Percentiles rank a stretch among this genome's conserved stretches.
These are phyloP conservation scores for Daldinia grandis DNA, from an alignment of 495 filamentous ascomycete species.

Conservation along the genomic window DNA sequence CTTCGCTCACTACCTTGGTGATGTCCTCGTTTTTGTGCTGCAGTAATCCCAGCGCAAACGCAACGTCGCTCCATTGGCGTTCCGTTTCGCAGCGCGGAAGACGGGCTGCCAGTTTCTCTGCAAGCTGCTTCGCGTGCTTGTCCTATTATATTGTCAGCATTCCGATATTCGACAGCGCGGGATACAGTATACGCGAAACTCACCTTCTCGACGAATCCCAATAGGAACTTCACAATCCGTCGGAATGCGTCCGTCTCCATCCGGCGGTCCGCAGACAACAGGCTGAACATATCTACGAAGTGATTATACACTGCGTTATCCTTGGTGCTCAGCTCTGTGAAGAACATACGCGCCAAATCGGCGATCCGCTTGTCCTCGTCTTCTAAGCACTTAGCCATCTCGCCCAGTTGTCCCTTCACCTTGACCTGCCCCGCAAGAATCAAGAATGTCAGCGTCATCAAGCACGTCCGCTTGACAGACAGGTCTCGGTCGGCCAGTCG, in stretches of 20 bases:
- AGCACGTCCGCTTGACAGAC: conserved; percentile 94
- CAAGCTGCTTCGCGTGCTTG: conserved; percentile 96
- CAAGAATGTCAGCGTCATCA: conserved; percentile 98
- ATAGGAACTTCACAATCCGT: conserved; percentile 88
- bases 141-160: conserved; percentile 65
- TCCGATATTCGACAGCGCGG: neutral
- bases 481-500: conserved; percentile 87
- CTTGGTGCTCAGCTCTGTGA: conserved; percentile 94
- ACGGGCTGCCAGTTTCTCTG: conserved; percentile 90
- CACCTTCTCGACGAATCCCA: conserved; percentile 98
- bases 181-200: conserved; percentile 24
- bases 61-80: conserved; percentile 96
- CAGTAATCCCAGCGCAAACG: conserved; percentile 85
- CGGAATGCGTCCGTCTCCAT: conserved; percentile 85
- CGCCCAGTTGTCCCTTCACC: conserved; percentile 98
- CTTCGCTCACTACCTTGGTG: conserved; percentile 78
- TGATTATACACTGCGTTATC: conserved; percentile 99
- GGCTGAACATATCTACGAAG: conserved; percentile 98
- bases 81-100: conserved; percentile 88
- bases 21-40: conserved; percentile 99
- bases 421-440: conserved; percentile 99
- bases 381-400: conserved; percentile 99
- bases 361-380: conserved; percentile 92
- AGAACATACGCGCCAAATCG: conserved; percentile 97
- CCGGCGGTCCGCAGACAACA: conserved; percentile 78